Base-by-base conservation (phyloP, 2,329 filamentous ascomycete species). In the Drechslerella dactyloides region DNA sequence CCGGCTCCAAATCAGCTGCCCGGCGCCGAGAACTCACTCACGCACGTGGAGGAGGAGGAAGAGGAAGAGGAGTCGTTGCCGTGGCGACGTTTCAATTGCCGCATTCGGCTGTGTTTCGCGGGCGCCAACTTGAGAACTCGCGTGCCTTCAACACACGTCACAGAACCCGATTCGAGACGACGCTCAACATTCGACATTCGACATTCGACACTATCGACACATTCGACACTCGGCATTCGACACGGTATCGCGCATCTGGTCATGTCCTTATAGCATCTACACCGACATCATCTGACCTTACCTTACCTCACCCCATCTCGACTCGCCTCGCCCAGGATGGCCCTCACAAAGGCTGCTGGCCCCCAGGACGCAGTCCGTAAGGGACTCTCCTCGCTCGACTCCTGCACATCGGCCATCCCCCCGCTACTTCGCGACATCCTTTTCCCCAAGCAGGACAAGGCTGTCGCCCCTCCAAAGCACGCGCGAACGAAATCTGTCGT, bases 281-380 rank as follows among this genome's bases (percentile, higher is more conserved):
- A 19, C 24, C 37, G 17, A 52, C 51, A 35, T 40, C 50, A 68
- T 2, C 30, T 5, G 10, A 24, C 44, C 15, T n/a, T 13, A 46
- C 19, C 50, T 48, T 30, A 4, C 11, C 27, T 33, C 8, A 42
- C 13, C 11, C 5, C n/a, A 42, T 37, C 6, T 6, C 6, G 7
- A 37, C 33, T 13, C 33, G 13, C 33, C 33, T 37, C 8, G 21
- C 37, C 56, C 54, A 44, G 44, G 35, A 70, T 70, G 66, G 66
- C 66, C 4, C 53, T 70, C 46, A 70, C 66, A 54, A 70, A 70
- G 42, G 66, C 60, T 8, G 50, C 48, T 2, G n/a, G 59, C 7
- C 54, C 66, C 19, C 66, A 70, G 40, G 66, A 70, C 35, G 44
- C 60, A 1, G 60, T 70, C 42, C 66, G 66, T 37, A 70, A 70